Evolutionary conservation across 2,329 filamentous ascomycete species (phyloP).

Genomic region (Hypoxylon sp.): DNA sequence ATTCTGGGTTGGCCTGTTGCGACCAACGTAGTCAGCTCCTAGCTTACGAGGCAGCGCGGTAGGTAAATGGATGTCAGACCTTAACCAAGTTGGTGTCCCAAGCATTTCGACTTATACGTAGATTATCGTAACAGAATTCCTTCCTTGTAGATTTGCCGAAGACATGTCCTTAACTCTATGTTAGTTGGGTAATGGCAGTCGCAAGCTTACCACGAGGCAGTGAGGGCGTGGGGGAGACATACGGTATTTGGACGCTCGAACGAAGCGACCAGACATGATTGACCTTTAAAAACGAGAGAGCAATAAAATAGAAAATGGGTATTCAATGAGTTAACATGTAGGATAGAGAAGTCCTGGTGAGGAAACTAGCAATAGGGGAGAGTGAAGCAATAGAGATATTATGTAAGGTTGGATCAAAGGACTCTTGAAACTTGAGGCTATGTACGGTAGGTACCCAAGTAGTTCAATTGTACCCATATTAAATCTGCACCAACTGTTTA

Average conservation of each 20-base stretch:
- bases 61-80: slow-evolving; percentile 64
- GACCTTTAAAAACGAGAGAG: slow-evolving; percentile 19
- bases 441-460: slow-evolving; percentile 12
- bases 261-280: slow-evolving; percentile 74
- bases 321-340: slow-evolving; percentile 18
- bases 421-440: slow-evolving; percentile 36
- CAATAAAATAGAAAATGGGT: slow-evolving; percentile 26
- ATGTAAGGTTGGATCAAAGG: slow-evolving; percentile 23
- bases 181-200: slow-evolving; percentile 49
- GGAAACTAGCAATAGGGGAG: slow-evolving; percentile 32
- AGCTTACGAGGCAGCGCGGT: slow-evolving; percentile 22
- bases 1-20: slow-evolving; percentile 89
- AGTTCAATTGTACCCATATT: slow-evolving; percentile 22
- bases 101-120: slow-evolving; percentile 97
- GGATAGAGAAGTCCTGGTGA: slow-evolving; percentile 18
- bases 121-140: slow-evolving; percentile 98
- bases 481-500: slow-evolving; percentile 26
- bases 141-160: slow-evolving; percentile 96
- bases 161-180: slow-evolving; percentile 82
- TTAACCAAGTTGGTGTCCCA: slow-evolving; percentile 99
- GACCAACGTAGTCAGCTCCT: slow-evolving; percentile 41
- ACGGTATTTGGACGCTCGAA: slow-evolving; percentile 79
- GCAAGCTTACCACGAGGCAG: slow-evolving; percentile 29
- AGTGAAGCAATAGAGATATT: slow-evolving; percentile 29
- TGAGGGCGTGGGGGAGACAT: slow-evolving; percentile 56